Base-by-base conservation (phyloP, 306 rosid species). In the Vigna unguiculata region DNA sequence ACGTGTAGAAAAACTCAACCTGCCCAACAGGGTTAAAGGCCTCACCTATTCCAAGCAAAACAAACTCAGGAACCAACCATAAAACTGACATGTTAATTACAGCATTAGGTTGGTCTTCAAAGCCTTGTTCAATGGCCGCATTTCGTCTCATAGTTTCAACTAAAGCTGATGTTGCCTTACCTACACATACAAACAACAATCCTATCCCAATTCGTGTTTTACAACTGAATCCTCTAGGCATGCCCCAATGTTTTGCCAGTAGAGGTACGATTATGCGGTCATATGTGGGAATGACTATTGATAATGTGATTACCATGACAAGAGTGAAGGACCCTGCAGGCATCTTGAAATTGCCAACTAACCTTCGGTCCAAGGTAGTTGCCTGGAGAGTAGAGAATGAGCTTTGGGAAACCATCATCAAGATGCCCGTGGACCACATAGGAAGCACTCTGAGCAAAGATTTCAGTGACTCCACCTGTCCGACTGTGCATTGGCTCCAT, bases 401-500 rank as follows among this genome's bases (percentile, higher is more conserved):
- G 63, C 70, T 8, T 19, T 53, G 78, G 5, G 78, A 21, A 0
- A 13, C 78, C 85, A 80, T 67, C 76, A 84, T 55, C 4, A 82
- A n/a, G 69, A 87, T 69, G 61, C 88, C 79, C 0, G 90, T 82
- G 41, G 90, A 76, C 85, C 90, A 87, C 75, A 87, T 84, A 7
- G 88, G 88, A 43, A 87, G 59, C 55, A 84, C 74, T 80, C 79
- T 73, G 3, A 87, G n/a, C 69, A 81, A 54, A 3, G 79, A 52
- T 75, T 87, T 87, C 63, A 84, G 77, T 40, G 84, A 85, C 51
- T 87, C 90, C 32, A 89, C 87, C 80, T 89, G 83, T 62, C 76
- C 76, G 7, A 89, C 84, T 6, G 89, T 81, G 85, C 93, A 89
- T 28, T 83, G 66, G 60, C 59, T 85, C 93, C 87, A 83, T 24